These are phyloP conservation scores for Clathrus columnatus DNA, from an alignment of 768 basidiomycete genomes.

Conservation along the genomic window DNA sequence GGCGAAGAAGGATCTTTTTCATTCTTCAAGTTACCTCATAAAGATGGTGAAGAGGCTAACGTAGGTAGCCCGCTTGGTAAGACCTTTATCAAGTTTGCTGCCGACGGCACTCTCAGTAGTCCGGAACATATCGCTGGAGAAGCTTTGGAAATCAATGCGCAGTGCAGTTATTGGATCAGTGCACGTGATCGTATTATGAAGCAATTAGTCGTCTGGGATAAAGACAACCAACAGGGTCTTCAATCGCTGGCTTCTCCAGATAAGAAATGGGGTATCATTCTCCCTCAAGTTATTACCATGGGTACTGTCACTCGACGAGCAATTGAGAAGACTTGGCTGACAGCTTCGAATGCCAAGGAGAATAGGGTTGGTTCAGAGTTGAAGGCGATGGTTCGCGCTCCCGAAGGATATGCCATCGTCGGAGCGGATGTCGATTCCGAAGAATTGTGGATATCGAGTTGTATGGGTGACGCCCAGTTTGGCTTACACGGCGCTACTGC, in stretches of 20 bases:
- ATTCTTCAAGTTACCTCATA: conserved; percentile 94
- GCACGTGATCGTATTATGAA: conserved; percentile 84
- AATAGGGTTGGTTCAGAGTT: conserved; percentile 97
- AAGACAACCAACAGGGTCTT: conserved; percentile 10
- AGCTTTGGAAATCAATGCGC: conserved; percentile 84
- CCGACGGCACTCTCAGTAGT: conserved; percentile 80
- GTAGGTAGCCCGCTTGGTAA: conserved; percentile 91
- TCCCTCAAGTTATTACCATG: conserved; percentile 97
- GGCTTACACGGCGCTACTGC: conserved; percentile 94
- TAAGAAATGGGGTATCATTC: conserved; percentile 76
- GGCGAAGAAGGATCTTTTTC: conserved; percentile 37
- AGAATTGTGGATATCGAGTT: conserved; percentile 97
- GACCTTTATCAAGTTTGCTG: conserved; percentile 79
- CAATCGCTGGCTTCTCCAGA: conserved; percentile 1
- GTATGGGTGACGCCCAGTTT: conserved; percentile 98
- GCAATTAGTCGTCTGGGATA: conserved; percentile 87
- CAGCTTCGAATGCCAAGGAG: conserved; percentile 95
- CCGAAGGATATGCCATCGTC: conserved; percentile 86
- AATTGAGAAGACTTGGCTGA: conserved; percentile 97
- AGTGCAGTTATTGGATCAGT: conserved; percentile 97
- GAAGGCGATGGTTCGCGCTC: conserved; percentile 95
- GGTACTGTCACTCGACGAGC: conserved; percentile 96
- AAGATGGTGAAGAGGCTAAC: conserved; percentile 89
- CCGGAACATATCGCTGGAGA: conserved; percentile 73
- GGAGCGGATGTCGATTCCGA: conserved; percentile 99